Conservation (phyloP, 768 basidiomycete genomes). For the Rhizopogon vulgaris region DNA sequence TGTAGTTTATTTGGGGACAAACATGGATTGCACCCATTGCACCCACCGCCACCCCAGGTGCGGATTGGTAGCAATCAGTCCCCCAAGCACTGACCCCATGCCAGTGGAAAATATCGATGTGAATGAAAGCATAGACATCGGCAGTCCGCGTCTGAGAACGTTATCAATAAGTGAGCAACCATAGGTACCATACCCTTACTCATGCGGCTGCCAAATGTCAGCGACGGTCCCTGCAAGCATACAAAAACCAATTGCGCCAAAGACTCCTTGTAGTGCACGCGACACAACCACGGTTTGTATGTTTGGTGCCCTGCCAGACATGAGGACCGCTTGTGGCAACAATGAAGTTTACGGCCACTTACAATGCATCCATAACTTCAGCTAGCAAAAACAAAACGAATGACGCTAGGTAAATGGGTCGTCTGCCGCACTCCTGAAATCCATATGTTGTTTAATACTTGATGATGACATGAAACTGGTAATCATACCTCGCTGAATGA, state of each 20-base stretch:
- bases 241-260: conserved; percentile 57
- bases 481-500: conserved; percentile 51
- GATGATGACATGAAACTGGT: background rate
- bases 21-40: conserved; percentile 72
- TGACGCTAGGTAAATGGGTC: conserved; percentile 53
- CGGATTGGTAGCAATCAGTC: conserved; percentile 56
- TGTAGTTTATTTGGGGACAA: conserved; percentile 4
- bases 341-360: conserved; percentile 2
- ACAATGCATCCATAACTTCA: conserved; percentile 36
- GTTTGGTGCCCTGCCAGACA: conserved; percentile 28
- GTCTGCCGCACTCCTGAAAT: conserved; percentile 54
- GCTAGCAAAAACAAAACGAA: conserved; percentile 43
- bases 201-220: conserved; percentile 59
- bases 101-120: conserved; percentile 52
- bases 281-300: conserved; percentile 52
- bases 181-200: conserved; percentile 35
- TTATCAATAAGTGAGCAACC: background rate
- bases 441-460: background rate
- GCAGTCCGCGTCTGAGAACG: conserved; percentile 54
- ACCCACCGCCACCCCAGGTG: conserved; percentile 75
- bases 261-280: conserved; percentile 55
- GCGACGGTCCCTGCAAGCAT: conserved; percentile 67
- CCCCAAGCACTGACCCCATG: conserved; percentile 55
- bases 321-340: background rate
- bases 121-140: conserved; percentile 68